A percentile compares a stretch with the other conserved stretches of the same genome.
phyloP scores from a whole-genome alignment of 176 grass and related monocot genomes.

The Musa schizocarpa region DNA sequence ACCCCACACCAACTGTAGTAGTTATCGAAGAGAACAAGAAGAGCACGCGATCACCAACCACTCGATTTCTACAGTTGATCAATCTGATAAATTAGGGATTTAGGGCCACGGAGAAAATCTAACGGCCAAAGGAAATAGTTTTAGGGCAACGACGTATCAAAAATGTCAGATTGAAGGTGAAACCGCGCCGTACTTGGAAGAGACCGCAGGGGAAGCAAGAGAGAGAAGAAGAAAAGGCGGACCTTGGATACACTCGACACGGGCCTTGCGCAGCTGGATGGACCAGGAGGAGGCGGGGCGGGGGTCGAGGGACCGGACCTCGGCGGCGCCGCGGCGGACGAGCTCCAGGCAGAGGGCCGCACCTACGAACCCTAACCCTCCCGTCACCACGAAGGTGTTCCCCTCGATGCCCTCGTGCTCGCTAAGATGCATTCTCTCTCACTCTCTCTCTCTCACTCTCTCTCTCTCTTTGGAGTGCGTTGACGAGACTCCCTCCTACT shows the following conservation, averaged over 20 bases:
- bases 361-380: constrained; percentile 71
- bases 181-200: neutral
- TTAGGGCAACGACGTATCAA: neutral
- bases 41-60: neutral
- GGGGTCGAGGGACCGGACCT: constrained; percentile 70
- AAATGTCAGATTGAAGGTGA: neutral
- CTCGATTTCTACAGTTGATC: neutral
- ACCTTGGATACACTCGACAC: constrained; percentile 61
- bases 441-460: neutral
- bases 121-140: neutral
- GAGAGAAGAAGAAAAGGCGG: neutral
- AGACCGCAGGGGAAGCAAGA: neutral
- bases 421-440: constrained; percentile 56
- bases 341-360: constrained; percentile 70
- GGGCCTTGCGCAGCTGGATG: constrained; percentile 33
- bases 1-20: too few relatives aligned
- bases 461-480: too few relatives aligned
- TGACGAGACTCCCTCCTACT: too few relatives aligned
- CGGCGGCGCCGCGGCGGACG: constrained; percentile 52
- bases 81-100: too few relatives aligned
- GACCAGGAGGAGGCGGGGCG: constrained; percentile 48
- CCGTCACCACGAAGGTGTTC: constrained; percentile 62
- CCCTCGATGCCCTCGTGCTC: constrained; percentile 71
- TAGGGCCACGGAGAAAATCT: too few relatives aligned
- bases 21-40: too few relatives aligned